Conservation (phyloP, 1,284 basidiomycete species). For the Cutaneotrichosporon dermatis region DNA sequence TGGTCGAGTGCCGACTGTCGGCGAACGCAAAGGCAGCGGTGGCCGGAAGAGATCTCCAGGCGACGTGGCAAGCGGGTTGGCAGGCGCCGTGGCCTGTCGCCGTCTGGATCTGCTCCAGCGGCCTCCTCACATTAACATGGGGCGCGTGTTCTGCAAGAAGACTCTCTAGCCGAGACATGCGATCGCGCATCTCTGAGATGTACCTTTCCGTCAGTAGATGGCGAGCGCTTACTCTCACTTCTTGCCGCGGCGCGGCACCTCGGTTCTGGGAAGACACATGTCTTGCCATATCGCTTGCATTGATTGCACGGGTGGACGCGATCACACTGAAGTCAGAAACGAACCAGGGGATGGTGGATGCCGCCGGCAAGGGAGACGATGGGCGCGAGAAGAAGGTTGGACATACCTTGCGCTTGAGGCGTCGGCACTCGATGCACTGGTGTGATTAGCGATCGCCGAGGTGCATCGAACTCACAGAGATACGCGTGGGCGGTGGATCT, state of each 20-base stretch:
- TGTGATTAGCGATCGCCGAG: neutral
- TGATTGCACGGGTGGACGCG: conserved; percentile 22
- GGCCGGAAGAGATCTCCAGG: neutral
- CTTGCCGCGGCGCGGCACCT: conserved; percentile 16
- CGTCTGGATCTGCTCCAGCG: neutral
- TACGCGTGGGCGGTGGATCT: conserved; percentile 1
- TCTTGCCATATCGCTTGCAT: conserved; percentile 20
- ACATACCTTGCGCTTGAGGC: conserved; percentile 25
- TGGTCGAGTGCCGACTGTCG: neutral
- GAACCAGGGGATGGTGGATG: neutral
- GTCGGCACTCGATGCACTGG: conserved; percentile 26
- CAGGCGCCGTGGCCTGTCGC: neutral
- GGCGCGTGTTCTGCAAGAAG: conserved; percentile 14
- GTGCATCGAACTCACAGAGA: conserved; percentile 1
- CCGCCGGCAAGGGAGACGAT: neutral
- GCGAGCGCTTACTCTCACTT: neutral
- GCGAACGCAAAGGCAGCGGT: neutral
- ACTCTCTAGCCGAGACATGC: conserved; percentile 18
- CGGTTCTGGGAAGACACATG: conserved; percentile 18
- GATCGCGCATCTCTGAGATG: conserved; percentile 21
- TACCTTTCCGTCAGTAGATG: conserved; percentile 10
- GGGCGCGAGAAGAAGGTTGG: too few relatives aligned
- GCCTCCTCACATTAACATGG: conserved; percentile 10
- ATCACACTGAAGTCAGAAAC: conserved; percentile 16
- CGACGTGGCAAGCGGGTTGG: neutral